These are phyloP conservation scores for Tylopilus orsonianus DNA, from an alignment of 1,284 basidiomycete species.

Conservation along the genomic window DNA sequence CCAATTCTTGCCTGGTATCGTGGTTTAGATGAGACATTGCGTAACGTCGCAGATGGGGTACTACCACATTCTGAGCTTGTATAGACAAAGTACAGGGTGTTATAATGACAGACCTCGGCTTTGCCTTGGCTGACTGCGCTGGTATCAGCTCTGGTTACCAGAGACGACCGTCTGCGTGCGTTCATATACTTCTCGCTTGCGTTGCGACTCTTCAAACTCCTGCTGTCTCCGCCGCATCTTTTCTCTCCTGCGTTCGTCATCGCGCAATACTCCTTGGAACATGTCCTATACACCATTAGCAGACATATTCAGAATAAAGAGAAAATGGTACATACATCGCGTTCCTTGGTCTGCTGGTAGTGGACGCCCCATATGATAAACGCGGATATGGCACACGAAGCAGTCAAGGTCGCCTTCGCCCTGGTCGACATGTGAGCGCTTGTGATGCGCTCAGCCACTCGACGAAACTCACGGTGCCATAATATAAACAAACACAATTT, in stretches of 20 bases:
- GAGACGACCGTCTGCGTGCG: constrained; percentile 54
- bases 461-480: constrained; percentile 9
- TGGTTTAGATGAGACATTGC: background rate
- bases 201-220: constrained; percentile 63
- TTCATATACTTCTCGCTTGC: constrained; percentile 69
- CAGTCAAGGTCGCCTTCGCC: constrained; percentile 76
- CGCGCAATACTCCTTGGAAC: constrained; percentile 86
- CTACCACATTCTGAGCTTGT: background rate
- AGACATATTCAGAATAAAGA: constrained; percentile 4
- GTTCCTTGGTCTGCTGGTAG: constrained; percentile 83
- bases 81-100: background rate
- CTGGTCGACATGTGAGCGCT: constrained; percentile 58
- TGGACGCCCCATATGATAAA: constrained; percentile 91
- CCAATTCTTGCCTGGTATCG: background rate
- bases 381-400: constrained; percentile 66
- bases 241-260: constrained; percentile 77
- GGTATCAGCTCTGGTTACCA: constrained; percentile 12
- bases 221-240: constrained; percentile 70
- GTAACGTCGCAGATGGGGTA: background rate
- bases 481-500: constrained; percentile 31
- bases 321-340: constrained; percentile 55
- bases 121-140: background rate
- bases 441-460: constrained; percentile 19
- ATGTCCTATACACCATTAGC: constrained; percentile 61
- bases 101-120: constrained; percentile 5